Evolutionary conservation across 2,329 filamentous ascomycete species (phyloP).

Genomic region (Cladophialophora carrionii): DNA sequence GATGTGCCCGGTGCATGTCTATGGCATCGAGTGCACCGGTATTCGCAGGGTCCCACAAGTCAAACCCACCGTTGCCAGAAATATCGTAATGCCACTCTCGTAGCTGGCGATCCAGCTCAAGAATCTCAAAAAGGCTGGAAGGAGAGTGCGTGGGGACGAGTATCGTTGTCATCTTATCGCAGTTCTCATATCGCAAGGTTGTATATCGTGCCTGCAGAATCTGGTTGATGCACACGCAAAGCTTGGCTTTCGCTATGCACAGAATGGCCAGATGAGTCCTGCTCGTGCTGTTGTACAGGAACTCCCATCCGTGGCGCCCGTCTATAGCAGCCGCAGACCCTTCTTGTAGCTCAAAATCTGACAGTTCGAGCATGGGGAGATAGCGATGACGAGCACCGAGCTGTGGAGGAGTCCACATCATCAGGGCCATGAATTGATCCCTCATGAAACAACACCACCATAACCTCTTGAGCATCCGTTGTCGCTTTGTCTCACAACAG

Average conservation of each 20-base stretch:
- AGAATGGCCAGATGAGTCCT: conserved; percentile 17
- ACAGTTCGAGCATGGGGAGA: conserved; percentile 43
- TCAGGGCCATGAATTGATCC: conserved; percentile 84
- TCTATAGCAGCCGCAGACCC: conserved; percentile 63
- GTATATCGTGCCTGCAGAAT: conserved; percentile 22
- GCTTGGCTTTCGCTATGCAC: conserved; percentile 25
- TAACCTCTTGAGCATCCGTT: conserved; percentile 87
- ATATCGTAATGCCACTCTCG: conserved; percentile 71
- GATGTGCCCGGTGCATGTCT: conserved; percentile 69
- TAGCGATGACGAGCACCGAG: conserved; percentile 72
- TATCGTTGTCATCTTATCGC: conserved; percentile 41
- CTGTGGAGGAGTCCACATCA: conserved; percentile 86
- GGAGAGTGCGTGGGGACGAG: conserved; percentile 84
- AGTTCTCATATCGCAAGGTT: conserved; percentile 14
- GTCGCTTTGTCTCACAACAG: conserved; percentile 70
- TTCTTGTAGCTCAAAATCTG: conserved; percentile 22
- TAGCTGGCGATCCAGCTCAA: conserved; percentile 76
- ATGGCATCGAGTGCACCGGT: background rate
- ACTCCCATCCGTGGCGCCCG: conserved; percentile 5
- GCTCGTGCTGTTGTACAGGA: conserved; percentile 3
- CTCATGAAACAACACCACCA: conserved; percentile 99
- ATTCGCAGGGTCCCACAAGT: conserved; percentile 9
- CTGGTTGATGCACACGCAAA: conserved; percentile 22
- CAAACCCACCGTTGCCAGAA: conserved; percentile 1
- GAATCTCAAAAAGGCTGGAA: conserved; percentile 78